These are phyloP conservation scores for Polygonum maritimum DNA, from an alignment of 148 eudicot genomes.

Conservation along the genomic window DNA sequence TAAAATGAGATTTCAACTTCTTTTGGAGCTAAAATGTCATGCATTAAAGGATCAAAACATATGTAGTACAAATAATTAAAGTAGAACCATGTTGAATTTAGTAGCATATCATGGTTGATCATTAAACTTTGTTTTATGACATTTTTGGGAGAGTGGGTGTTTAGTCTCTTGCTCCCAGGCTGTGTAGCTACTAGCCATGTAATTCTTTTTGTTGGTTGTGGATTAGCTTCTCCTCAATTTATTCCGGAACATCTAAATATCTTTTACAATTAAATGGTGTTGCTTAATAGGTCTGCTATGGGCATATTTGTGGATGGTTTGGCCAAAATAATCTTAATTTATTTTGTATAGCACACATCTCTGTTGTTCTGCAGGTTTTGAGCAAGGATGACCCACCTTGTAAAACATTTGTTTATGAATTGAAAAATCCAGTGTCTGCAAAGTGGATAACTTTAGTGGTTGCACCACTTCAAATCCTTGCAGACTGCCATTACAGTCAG, in stretches of 20 bases:
- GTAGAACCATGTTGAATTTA: background rate
- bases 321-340: background rate
- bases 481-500: slow-evolving; percentile 55
- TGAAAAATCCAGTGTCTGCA: slow-evolving; percentile 78
- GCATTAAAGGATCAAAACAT: background rate
- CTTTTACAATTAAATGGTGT: background rate
- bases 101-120: background rate
- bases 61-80: background rate
- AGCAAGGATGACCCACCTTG: slow-evolving; percentile 78
- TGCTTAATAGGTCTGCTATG: background rate
- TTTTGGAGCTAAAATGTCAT: background rate
- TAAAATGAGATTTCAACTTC: background rate
- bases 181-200: background rate
- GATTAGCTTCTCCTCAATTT: background rate
- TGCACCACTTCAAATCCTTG: slow-evolving; percentile 84
- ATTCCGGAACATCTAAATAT: background rate
- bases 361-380: slow-evolving; percentile 47
- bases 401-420: slow-evolving; percentile 76
- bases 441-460: slow-evolving; percentile 85
- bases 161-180: background rate
- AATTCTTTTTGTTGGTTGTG: background rate
- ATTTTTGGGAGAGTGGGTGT: background rate
- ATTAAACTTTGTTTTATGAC: background rate
- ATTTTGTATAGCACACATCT: background rate
- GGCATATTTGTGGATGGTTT: background rate